Conservation (phyloP, 768 basidiomycete genomes). For the Heimioporus sp. region DNA sequence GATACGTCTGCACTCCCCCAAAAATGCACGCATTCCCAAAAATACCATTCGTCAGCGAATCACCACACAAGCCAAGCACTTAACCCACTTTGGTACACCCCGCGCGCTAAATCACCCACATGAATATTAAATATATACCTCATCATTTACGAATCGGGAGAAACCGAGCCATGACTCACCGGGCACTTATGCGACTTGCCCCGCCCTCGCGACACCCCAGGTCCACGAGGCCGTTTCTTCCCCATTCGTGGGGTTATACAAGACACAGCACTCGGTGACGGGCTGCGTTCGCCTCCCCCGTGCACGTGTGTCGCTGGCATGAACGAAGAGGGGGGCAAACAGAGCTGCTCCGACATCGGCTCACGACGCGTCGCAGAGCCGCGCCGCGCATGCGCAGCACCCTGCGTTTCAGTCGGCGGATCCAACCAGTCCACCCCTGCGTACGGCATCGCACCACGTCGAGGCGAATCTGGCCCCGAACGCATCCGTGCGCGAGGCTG, state of each 20-base stretch:
- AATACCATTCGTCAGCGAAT: too few relatives aligned
- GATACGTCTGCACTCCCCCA: conserved; percentile 43
- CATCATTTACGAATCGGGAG: background rate
- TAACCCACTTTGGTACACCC: conserved; percentile 53
- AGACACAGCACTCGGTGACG: background rate
- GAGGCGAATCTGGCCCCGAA: conserved; percentile 2
- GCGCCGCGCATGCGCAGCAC: background rate
- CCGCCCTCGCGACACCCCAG: conserved; percentile 21
- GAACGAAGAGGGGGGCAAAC: conserved; percentile 6
- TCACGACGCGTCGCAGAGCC: background rate
- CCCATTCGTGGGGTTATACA: background rate
- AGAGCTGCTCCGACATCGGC: conserved; percentile 2
- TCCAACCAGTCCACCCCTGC: background rate
- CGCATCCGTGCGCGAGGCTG: conserved; percentile 21
- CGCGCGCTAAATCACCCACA: conserved; percentile 25
- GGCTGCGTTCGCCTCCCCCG: background rate
- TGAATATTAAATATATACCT: background rate
- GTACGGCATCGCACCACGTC: background rate
- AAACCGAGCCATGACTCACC: conserved; percentile 30
- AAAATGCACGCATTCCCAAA: background rate
- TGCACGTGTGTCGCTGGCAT: background rate
- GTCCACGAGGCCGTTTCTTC: conserved; percentile 14
- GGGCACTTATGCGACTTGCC: conserved; percentile 51
- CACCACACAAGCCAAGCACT: background rate
- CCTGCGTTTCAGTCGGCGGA: background rate